phyloP scores from a whole-genome alignment of 352 stramenopile species.

The Plasmopara halstedii region DNA sequence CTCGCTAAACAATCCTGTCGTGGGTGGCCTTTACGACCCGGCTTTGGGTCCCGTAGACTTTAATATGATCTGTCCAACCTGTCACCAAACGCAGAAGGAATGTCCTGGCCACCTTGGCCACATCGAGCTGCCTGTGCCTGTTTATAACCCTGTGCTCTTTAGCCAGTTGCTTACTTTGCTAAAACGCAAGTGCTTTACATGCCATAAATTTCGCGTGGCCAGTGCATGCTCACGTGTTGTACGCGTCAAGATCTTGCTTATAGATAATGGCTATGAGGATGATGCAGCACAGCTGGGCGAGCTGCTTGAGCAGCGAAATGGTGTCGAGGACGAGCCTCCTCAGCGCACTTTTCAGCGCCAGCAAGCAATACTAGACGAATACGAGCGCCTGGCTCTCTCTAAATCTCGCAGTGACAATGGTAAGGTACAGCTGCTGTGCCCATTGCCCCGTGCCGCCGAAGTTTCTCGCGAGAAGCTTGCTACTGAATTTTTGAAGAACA shows the following conservation, averaged over 20 bases:
- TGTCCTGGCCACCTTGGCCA: conserved; percentile 98
- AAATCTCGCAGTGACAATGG: conserved; percentile 16
- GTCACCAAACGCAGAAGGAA: conserved; percentile 90
- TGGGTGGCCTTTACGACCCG: conserved; percentile 96
- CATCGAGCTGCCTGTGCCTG: conserved; percentile 97
- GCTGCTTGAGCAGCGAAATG: conserved; percentile 81
- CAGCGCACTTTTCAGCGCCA: conserved; percentile 69
- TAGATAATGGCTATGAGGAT: conserved; percentile 84
- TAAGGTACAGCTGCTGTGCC: conserved; percentile 26
- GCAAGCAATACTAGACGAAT: conserved; percentile 85
- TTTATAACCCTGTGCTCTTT: conserved; percentile 99
- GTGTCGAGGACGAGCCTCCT: conserved; percentile 71
- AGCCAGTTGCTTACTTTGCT: conserved; percentile 91
- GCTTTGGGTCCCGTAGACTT: conserved; percentile 90
- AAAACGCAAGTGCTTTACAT: conserved; percentile 97
- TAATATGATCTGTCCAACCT: conserved; percentile 92
- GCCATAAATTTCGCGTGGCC: conserved; percentile 93
- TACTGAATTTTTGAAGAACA: conserved; percentile 87
- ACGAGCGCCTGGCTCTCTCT: conserved; percentile 79
- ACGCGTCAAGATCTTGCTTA: conserved; percentile 87
- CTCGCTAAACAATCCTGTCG: conserved; percentile 89
- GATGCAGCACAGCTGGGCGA: conserved; percentile 71
- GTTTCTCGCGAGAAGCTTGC: conserved; percentile 74
- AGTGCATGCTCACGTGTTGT: conserved; percentile 71
- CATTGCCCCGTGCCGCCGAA: conserved; percentile 57